Conservation (phyloP, 495 filamentous ascomycete genomes). For the Podospora bellae-mahoneyi region DNA sequence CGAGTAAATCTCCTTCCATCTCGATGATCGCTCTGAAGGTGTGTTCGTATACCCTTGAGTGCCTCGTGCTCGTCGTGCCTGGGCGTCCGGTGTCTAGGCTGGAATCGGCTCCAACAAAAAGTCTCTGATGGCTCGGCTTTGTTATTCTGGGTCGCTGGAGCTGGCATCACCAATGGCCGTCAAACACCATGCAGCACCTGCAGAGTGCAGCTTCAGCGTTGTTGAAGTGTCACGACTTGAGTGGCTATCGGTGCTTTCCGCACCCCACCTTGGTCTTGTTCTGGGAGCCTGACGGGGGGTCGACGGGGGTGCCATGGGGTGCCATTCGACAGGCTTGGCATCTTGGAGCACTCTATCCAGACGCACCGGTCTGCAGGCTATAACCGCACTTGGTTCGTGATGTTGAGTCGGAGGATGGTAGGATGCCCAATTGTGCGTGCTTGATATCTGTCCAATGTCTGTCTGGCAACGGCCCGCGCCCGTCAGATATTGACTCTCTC, state of each 20-base stretch:
- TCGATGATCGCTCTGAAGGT: neutral
- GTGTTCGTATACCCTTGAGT: neutral
- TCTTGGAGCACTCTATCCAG: conserved; percentile 11
- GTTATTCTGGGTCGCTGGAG: conserved; percentile 14
- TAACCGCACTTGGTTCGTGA: neutral
- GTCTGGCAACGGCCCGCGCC: conserved; percentile 2
- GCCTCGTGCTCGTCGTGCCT: conserved; percentile 1
- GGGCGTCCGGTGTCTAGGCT: conserved; percentile 13
- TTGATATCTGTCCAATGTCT: neutral
- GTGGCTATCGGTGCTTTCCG: conserved; percentile 26
- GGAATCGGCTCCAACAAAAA: conserved; percentile 1
- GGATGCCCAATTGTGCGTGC: neutral
- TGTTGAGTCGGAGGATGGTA: conserved; percentile 4
- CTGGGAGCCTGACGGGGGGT: conserved; percentile 29
- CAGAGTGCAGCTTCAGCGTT: conserved; percentile 30
- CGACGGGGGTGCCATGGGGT: conserved; percentile 4
- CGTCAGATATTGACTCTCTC: neutral
- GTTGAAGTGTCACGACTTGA: conserved; percentile 36
- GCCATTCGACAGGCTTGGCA: conserved; percentile 15
- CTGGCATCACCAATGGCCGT: conserved; percentile 20
- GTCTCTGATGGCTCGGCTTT: conserved; percentile 6
- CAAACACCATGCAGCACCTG: conserved; percentile 28
- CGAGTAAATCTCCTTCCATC: no score
- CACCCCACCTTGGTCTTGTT: conserved; percentile 25
- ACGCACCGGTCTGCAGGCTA: conserved; percentile 24